Base-by-base conservation (phyloP, 2,329 filamentous ascomycete species). In the Immersiporthe knoxdaviesiana region DNA sequence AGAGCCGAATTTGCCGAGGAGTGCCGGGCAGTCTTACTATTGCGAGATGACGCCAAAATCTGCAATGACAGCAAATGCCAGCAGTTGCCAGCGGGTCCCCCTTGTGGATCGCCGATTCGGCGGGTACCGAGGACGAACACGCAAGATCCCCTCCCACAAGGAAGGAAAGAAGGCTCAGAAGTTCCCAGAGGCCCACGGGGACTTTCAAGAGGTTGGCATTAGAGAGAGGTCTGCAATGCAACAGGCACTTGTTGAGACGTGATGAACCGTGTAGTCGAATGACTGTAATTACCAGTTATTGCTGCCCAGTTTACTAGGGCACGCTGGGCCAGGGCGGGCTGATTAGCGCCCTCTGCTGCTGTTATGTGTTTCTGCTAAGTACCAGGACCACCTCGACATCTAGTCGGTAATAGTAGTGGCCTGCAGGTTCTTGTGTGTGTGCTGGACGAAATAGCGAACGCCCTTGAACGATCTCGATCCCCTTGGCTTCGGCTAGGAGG, bases 1-100 rank as follows among this genome's bases (percentile, higher is more conserved):
- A 54, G 52, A 56, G 16, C 52, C 52, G 52, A 56, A 30, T 30
- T 16, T 56, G 27, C 52, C 52, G 52, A 56, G 52, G 24, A 56
- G 12, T 30, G 52, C 27, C 52, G 56, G 32, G 56, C 18, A n/a
- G 30, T 37, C 21, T 11, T 37, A 21, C 56, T 18, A 30, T 30
- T n/a, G 32, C 56, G 18, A 59, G 52, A 30, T 37, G 56, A 59
- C 56, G 56, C n/a, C 56, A 37, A 37, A 37, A 59, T 59, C 32
- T 59, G 56, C 56, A n/a, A 30, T 37, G 56, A 59, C 56, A 59
- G 21, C 30, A 21, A 32, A 30, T 37, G 30, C 2, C 16, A 30
- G 54, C 24, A 58, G 27, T 6, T 6, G 56, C 56, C 56, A 12
- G 56, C 32, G 56, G 56, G 30, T 14, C 35, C 27, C 52, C 52